phyloP scores from a whole-genome alignment of 768 basidiomycete species.

The Boletus sp. region DNA sequence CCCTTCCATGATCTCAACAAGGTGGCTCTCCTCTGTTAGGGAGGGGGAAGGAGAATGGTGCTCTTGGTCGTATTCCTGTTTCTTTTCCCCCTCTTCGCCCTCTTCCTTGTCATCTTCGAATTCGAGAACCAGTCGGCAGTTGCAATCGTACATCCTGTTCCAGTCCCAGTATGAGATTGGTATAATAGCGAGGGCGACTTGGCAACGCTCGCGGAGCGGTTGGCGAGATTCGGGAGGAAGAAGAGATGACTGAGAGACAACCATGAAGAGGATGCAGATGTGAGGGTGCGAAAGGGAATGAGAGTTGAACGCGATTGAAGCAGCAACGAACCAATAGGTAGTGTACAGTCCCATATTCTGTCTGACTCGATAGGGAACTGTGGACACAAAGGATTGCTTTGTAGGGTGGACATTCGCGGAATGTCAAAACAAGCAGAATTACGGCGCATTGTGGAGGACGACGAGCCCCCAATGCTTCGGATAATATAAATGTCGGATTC shows the following conservation, averaged over 20 bases:
- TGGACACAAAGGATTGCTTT: too few relatives aligned
- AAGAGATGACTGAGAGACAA: neutral
- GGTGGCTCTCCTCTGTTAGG: neutral
- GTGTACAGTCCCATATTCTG: too few relatives aligned
- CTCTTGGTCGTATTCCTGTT: too few relatives aligned
- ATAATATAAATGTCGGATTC: too few relatives aligned
- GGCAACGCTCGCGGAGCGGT: constrained; percentile 11
- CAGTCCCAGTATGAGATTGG: constrained; percentile 8
- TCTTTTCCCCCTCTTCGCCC: too few relatives aligned
- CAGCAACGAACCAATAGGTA: too few relatives aligned
- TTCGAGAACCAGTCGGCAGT: neutral
- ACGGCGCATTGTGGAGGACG: neutral
- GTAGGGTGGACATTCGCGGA: neutral
- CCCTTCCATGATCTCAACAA: constrained; percentile 9
- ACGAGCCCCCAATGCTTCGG: too few relatives aligned
- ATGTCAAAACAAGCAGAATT: neutral
- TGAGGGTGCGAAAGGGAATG: too few relatives aligned
- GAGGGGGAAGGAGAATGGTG: neutral
- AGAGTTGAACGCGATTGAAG: too few relatives aligned
- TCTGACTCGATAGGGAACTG: too few relatives aligned
- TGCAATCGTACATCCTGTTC: neutral
- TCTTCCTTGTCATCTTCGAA: neutral
- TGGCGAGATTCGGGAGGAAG: neutral
- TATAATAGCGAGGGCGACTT: constrained; percentile 3
- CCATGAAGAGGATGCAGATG: neutral